Evolutionary conservation across 331 rosid species (phyloP), one percentile per base, ranked within the genome.

Genomic region (Cydonia oblonga): DNA sequence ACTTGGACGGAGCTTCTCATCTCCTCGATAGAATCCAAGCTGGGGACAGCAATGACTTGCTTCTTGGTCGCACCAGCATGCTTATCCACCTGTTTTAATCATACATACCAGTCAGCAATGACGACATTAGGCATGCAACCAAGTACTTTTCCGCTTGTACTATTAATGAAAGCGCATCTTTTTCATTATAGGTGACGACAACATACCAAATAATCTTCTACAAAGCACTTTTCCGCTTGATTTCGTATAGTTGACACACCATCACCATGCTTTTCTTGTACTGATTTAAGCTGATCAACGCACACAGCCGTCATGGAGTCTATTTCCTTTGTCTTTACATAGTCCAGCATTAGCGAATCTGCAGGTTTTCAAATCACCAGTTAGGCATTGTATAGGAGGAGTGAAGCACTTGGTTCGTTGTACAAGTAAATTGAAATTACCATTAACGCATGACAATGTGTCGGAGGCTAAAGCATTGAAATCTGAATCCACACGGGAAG

Each of bases 201-300:
- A 70, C 33, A 5, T 81, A 92, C 97, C 93, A 84, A 44, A 78
- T 89, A 93, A 81, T 93, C 92, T 71, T 84, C 78, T 67, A 80
- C 81, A 9, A 90, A 86, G 78, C 81, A 60, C 78, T 87, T 81
- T 64, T 93, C 97, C 59, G 96, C 84, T 68, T 87, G 85, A 69
- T 71, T 64, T 72, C 82, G 81, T 64, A 93, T 86, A 5, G 80
- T 83, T 30, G 88, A 84, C 66, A 86, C 16, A 66, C 76, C 71
- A 80, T 73, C 81, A 23, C 86, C 87, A 63, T 90, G 97, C 72
- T 81, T 77, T 23, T 82, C 85, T 81, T 86, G 87, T 14, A 77
- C 79, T 58, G 88, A 81, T 58, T 54, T 79, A 69, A 93, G 90
- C 68, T 83, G 82, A 66, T 85, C 87, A 71, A 80, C 69, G 86